These are phyloP conservation scores for Forsythia viridissima DNA, from an alignment of 257 asterid species.

Conservation along the genomic window DNA sequence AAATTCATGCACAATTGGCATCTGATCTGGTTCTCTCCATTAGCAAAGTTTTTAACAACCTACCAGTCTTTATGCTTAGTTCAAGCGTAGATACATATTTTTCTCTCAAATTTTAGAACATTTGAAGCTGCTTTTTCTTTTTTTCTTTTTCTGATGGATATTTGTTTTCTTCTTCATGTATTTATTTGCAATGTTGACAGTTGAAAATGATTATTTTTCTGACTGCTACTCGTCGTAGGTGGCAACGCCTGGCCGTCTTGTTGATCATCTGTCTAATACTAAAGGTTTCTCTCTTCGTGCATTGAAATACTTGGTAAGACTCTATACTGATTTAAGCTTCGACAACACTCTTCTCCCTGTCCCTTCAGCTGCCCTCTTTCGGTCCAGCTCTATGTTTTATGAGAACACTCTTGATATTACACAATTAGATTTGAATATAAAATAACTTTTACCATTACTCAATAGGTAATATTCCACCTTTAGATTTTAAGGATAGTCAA, in stretches of 20 bases:
- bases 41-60: not conserved
- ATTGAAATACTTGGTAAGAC: constrained; percentile 73
- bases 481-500: not conserved
- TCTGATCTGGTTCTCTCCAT: not conserved
- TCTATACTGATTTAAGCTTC: constrained; percentile 21
- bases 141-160: not conserved
- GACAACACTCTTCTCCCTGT: not conserved
- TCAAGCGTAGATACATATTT: not conserved
- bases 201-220: not conserved
- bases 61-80: not conserved
- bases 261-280: constrained; percentile 90
- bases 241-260: constrained; percentile 96
- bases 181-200: not conserved
- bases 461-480: not conserved
- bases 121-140: not conserved
- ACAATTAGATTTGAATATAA: not conserved
- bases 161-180: not conserved
- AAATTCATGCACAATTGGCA: not conserved
- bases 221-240: constrained; percentile 48
- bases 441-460: not conserved
- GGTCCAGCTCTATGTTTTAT: not conserved
- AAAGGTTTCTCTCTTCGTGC: constrained; percentile 82
- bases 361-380: not conserved
- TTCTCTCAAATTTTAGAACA: not conserved
- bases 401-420: not conserved